Evolutionary conservation across 2,329 filamentous ascomycete species (phyloP), one percentile per base, ranked within the genome.

Genomic region (Shiraia sp.): DNA sequence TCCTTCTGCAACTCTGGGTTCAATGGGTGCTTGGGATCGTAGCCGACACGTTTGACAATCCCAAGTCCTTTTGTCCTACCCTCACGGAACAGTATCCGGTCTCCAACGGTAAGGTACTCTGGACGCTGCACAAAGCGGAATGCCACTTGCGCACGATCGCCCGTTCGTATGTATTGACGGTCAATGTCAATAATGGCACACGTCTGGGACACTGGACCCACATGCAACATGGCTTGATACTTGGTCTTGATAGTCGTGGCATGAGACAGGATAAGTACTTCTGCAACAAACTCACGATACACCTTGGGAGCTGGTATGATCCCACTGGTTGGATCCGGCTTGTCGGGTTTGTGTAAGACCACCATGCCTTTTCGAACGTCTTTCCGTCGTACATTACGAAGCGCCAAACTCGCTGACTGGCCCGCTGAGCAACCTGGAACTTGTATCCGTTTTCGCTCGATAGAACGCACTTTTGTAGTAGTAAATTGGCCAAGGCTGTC

Each of bases 301-400:
- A 78, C 75, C 46, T 75, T 75, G 0, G 86, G 81, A 49, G 64
- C 63, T 2, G 58, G 57, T 43, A 71, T 37, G 15, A 55, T 31
- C 17, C 63, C 63, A 4, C 64, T 63, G 1, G 66, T 49, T 8
- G 67, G 63, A 54, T 73, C 63, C 51, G 87, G 79, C 38, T 83
- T 83, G 36, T 95, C 88, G 10, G 85, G 72, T 66, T 91, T 95
- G 31, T 90, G 88, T 22, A 99, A 75, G 4, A 97, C 90, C 1
- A 99, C 93, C 91, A 97, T 97, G 22, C 93, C 93, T 75, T 99
- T 99, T 10, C 93, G 81, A 0, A 99, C 92, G 54, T 97, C 92
- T 68, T 92, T 95, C 29, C 92, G 79, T 34, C 90, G 83, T 2
- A 97, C 80, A 49, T 90, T 86, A 54, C 93, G 91, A 38, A 99